Evolutionary conservation across 306 rosid genomes (phyloP).

Genomic region (Medicago lupulina): DNA sequence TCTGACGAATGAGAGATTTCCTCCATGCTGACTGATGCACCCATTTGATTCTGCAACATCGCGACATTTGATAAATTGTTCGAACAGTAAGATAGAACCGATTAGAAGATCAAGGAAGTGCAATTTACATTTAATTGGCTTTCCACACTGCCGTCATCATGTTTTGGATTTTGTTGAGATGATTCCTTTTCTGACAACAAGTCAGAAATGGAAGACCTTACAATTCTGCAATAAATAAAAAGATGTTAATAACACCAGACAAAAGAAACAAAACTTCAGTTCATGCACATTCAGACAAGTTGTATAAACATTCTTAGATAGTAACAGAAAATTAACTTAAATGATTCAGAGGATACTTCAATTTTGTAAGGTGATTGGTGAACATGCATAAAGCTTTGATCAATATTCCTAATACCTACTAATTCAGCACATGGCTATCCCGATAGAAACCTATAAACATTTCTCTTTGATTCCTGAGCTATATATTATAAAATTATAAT

Average conservation of each 20-base stretch:
- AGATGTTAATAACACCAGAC: conserved; percentile 16
- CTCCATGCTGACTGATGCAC: conserved; percentile 49
- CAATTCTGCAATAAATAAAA: conserved; percentile 61
- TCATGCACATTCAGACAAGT: conserved; percentile 29
- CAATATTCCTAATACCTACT: neutral
- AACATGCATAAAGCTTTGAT: conserved; percentile 10
- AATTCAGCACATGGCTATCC: neutral
- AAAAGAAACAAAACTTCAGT: conserved; percentile 27
- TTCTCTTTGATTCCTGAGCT: neutral
- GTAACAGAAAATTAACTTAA: conserved; percentile 12
- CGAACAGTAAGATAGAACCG: conserved; percentile 15
- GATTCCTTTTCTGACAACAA: conserved; percentile 56
- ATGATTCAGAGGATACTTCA: neutral
- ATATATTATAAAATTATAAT: no score
- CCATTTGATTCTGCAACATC: conserved; percentile 56
- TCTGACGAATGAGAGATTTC: conserved; percentile 51
- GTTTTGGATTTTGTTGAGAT: conserved; percentile 45
- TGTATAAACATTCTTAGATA: neutral
- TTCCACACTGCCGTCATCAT: conserved; percentile 52
- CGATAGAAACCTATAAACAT: conserved; percentile 24
- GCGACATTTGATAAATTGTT: conserved; percentile 12
- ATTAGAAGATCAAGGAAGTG: conserved; percentile 25
- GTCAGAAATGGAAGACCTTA: conserved; percentile 66
- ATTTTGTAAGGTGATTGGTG: neutral
- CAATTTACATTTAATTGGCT: conserved; percentile 58